phyloP scores from a whole-genome alignment of 169 alveolate species.

The Plasmodium reichenowi region DNA sequence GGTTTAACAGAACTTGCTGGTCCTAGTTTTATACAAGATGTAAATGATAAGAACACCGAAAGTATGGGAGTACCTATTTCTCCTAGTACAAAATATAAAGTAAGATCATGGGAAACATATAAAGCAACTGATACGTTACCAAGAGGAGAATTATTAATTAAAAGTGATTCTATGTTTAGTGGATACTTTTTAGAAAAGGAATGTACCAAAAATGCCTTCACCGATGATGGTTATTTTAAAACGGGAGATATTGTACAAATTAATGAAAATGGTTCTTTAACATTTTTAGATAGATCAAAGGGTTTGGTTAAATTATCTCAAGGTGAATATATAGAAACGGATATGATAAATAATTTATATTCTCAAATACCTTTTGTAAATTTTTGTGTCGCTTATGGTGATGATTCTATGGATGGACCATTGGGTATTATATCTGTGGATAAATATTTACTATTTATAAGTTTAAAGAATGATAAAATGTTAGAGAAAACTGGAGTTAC shows the following conservation, averaged over 20 bases:
- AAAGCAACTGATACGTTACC: conserved; percentile 87
- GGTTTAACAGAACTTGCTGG: conserved; percentile 66
- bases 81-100: conserved; percentile 2
- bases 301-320: conserved; percentile 95
- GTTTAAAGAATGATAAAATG: conserved; percentile 13
- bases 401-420: conserved; percentile 66
- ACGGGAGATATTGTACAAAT: conserved; percentile 95
- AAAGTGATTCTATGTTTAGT: conserved; percentile 88
- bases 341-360: conserved; percentile 33
- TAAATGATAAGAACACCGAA: neutral
- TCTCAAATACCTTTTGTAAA: conserved; percentile 19
- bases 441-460: conserved; percentile 1
- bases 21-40: conserved; percentile 15
- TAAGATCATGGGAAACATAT: conserved; percentile 67
- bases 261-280: conserved; percentile 89
- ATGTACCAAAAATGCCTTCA: conserved; percentile 88
- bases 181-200: conserved; percentile 93
- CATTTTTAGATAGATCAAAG: conserved; percentile 94
- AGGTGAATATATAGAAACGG: conserved; percentile 94
- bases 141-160: conserved; percentile 93
- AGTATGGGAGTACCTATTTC: conserved; percentile 42
- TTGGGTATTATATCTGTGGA: conserved; percentile 31
- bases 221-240: conserved; percentile 91
- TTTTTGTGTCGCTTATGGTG: conserved; percentile 68
- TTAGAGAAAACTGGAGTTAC: neutral